Conservation (phyloP, 208 protist species). For the Crithidia mellificae region DNA sequence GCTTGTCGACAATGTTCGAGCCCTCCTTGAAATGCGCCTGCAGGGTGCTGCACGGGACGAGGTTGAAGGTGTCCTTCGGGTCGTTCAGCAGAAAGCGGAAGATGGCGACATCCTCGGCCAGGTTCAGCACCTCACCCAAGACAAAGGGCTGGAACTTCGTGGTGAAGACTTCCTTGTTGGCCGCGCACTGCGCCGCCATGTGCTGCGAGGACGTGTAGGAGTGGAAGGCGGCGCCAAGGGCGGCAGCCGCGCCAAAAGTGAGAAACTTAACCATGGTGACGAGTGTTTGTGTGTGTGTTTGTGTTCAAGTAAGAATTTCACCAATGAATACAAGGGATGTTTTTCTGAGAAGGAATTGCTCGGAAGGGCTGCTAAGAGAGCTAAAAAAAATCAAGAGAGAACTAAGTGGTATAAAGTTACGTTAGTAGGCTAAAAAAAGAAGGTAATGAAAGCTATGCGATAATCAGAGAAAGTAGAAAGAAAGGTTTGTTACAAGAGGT, state of each 20-base stretch:
- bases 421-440: neutral
- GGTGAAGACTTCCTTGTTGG: conserved; percentile 48
- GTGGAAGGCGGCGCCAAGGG: conserved; percentile 68
- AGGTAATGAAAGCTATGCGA: no score
- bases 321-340: no score
- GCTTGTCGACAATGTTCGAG: conserved; percentile 77
- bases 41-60: conserved; percentile 80
- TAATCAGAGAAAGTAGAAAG: no score
- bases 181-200: conserved; percentile 43
- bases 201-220: conserved; percentile 49
- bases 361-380: neutral
- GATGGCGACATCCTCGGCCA: conserved; percentile 85
- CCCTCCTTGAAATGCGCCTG: conserved; percentile 85
- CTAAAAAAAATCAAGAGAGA: neutral
- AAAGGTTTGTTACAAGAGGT: no score
- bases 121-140: conserved; percentile 84
- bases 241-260: conserved; percentile 55
- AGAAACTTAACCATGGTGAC: conserved; percentile 50
- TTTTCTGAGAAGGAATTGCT: neutral
- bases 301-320: no score
- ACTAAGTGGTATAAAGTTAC: neutral
- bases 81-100: conserved; percentile 86
- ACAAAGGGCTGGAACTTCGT: conserved; percentile 80
- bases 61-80: conserved; percentile 65
- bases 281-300: neutral